Conservation (phyloP, 2,329 filamentous ascomycete genomes). For the Xylariaceae sp. region DNA sequence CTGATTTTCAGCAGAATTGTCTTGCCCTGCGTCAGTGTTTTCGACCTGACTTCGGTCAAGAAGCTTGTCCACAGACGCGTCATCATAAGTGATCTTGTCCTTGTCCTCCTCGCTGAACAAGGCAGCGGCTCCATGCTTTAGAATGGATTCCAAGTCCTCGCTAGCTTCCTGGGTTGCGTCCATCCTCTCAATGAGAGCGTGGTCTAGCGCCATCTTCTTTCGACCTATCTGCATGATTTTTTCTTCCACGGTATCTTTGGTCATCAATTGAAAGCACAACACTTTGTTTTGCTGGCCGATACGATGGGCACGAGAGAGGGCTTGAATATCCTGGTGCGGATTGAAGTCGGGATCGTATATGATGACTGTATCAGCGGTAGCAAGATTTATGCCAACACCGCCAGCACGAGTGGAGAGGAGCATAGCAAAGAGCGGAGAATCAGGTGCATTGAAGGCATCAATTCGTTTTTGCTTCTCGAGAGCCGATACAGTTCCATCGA, state of each 20-base stretch:
- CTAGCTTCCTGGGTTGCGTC: slow-evolving; percentile 74
- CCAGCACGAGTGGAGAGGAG: slow-evolving; percentile 89
- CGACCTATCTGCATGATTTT: slow-evolving; percentile 94
- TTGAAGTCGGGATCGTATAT: slow-evolving; percentile 98
- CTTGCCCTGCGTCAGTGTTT: slow-evolving; percentile 58
- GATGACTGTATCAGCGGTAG: slow-evolving; percentile 95
- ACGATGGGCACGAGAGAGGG: slow-evolving; percentile 86
- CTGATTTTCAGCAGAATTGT: slow-evolving; percentile 65
- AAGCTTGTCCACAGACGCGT: slow-evolving; percentile 76
- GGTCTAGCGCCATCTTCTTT: slow-evolving; percentile 93
- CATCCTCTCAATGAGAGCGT: slow-evolving; percentile 90
- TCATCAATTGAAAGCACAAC: slow-evolving; percentile 91
- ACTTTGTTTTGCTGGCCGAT: slow-evolving; percentile 97
- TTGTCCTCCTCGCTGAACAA: slow-evolving; percentile 73
- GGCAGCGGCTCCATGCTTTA: slow-evolving; percentile 80
- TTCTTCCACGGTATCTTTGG: slow-evolving; percentile 82
- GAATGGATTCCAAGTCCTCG: slow-evolving; percentile 77
- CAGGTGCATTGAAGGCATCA: slow-evolving; percentile 83
- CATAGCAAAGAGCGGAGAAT: slow-evolving; percentile 82
- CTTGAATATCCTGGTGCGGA: slow-evolving; percentile 95
- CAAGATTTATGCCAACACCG: slow-evolving; percentile 95
- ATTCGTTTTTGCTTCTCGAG: slow-evolving; percentile 92
- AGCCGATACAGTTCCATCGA: slow-evolving; percentile 78
- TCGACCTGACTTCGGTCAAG: slow-evolving; percentile 83
- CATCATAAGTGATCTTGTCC: slow-evolving; percentile 75